phyloP scores from a whole-genome alignment of 495 filamentous ascomycete species.

The Penicillium soppii region DNA sequence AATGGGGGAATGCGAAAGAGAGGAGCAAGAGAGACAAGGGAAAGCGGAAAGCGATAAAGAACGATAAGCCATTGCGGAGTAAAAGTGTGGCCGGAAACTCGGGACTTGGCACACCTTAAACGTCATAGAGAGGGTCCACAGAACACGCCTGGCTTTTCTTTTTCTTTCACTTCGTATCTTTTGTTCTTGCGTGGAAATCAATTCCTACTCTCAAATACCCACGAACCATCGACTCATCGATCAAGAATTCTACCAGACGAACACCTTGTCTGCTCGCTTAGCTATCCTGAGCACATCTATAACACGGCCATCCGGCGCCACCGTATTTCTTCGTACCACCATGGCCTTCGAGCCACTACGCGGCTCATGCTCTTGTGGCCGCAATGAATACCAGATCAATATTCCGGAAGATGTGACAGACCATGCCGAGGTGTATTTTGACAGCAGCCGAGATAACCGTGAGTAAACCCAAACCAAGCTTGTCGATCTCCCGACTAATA shows the following conservation, averaged over 20 bases:
- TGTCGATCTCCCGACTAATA: slow-evolving; percentile 13
- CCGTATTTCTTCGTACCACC: slow-evolving; percentile 7
- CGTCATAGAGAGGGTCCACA: slow-evolving; percentile 31
- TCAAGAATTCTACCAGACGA: not conserved
- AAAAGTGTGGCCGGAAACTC: slow-evolving; percentile 10
- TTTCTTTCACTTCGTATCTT: not conserved
- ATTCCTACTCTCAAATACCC: not conserved
- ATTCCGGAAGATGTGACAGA: slow-evolving; percentile 57
- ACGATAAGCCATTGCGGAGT: slow-evolving; percentile 26
- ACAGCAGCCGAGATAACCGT: slow-evolving; percentile 64
- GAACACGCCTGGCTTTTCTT: slow-evolving; percentile 10
- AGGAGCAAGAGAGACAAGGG: not conserved
- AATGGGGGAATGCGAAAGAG: slow-evolving; percentile 1
- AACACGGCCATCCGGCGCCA: not conserved
- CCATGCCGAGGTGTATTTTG: slow-evolving; percentile 67
- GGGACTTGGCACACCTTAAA: slow-evolving; percentile 26
- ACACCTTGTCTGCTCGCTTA: not conserved
- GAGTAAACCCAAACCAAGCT: slow-evolving; percentile 30
- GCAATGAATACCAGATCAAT: slow-evolving; percentile 75
- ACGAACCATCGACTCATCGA: not conserved
- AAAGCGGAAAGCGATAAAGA: slow-evolving; percentile 18
- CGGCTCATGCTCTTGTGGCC: slow-evolving; percentile 81
- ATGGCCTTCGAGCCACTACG: slow-evolving; percentile 52
- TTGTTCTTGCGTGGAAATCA: not conserved
- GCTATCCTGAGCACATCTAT: not conserved